Percentiles rank a stretch among this genome's conserved stretches.
Evolutionary conservation across 2,329 filamentous ascomycete genomes (phyloP).

Genomic region (Microdochium nivale): DNA sequence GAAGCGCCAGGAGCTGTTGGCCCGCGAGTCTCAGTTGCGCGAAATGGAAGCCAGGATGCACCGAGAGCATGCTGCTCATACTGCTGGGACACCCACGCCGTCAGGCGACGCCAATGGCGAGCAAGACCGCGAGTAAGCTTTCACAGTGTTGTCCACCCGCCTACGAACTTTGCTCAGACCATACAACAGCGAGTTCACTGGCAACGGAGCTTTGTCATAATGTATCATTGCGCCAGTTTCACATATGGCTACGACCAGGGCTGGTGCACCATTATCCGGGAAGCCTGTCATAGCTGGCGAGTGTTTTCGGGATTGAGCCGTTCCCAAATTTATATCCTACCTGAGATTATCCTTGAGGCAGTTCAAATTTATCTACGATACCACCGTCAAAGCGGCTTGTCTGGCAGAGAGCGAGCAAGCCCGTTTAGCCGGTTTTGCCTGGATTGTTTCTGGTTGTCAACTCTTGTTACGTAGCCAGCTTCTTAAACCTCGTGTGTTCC

Average conservation of each 20-base stretch:
- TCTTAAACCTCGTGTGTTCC: conserved; percentile 25
- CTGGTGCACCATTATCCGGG: too few relatives aligned
- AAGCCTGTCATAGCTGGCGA: too few relatives aligned
- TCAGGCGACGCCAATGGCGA: conserved; percentile 45
- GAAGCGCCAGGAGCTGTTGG: conserved; percentile 96
- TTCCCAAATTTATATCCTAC: too few relatives aligned
- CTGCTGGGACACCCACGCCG: conserved; percentile 23
- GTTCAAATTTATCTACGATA: too few relatives aligned
- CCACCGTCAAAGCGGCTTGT: neutral
- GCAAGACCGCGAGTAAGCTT: conserved; percentile 37
- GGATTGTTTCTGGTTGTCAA: conserved; percentile 16
- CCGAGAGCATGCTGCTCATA: conserved; percentile 60
- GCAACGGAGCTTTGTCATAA: too few relatives aligned
- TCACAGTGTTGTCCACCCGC: conserved; percentile 15
- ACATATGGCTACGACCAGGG: too few relatives aligned
- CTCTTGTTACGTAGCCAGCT: conserved; percentile 16
- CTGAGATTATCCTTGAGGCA: too few relatives aligned
- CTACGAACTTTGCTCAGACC: conserved; percentile 5
- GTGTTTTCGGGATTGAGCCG: too few relatives aligned
- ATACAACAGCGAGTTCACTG: conserved; percentile 12
- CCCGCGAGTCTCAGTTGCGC: conserved; percentile 94
- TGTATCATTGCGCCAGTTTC: too few relatives aligned
- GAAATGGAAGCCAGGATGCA: conserved; percentile 98
- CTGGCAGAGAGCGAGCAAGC: neutral
- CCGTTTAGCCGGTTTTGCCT: neutral